Evolutionary conservation across 257 asterid species (phyloP).

Genomic region (Forsythia suspensa): DNA sequence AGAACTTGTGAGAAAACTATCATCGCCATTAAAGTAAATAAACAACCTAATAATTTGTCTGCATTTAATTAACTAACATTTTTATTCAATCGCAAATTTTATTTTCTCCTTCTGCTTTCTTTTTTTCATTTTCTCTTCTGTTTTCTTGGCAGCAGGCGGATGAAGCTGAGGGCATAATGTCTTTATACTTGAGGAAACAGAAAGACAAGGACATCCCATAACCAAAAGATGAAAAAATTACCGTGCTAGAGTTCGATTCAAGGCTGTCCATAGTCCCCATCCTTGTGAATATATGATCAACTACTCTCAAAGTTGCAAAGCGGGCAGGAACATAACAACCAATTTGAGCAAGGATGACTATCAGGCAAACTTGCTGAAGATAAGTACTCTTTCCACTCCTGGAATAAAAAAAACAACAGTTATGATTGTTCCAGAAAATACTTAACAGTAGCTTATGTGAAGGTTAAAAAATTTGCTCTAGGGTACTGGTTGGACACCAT

Average conservation of each 20-base stretch:
- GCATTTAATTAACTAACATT: not conserved
- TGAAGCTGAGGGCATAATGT: not conserved
- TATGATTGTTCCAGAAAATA: constrained; percentile 14
- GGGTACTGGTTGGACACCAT: constrained; percentile 14
- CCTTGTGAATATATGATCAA: constrained; percentile 95
- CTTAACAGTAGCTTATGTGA: constrained; percentile 8
- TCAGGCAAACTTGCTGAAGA: constrained; percentile 91
- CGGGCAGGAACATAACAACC: constrained; percentile 97
- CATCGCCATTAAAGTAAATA: not conserved
- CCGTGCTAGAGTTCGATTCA: constrained; percentile 98
- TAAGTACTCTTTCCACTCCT: constrained; percentile 99
- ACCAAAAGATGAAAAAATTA: constrained; percentile 25
- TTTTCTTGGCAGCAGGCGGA: not conserved
- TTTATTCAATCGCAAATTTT: not conserved
- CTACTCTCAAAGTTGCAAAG: constrained; percentile 80
- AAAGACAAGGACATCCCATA: constrained; percentile 10
- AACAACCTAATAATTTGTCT: not conserved
- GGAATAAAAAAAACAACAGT: constrained; percentile 26
- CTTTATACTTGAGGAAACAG: not conserved
- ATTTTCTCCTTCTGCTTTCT: not conserved
- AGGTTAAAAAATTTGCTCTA: constrained; percentile 19
- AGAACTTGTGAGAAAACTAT: not conserved
- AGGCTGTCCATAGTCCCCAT: constrained; percentile 93
- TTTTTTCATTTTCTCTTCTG: not conserved
- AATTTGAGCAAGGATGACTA: constrained; percentile 93